Evolutionary conservation across 768 basidiomycete genomes (phyloP), one percentile per base, ranked within the genome.

Genomic region (Guyanaporus albipodus): DNA sequence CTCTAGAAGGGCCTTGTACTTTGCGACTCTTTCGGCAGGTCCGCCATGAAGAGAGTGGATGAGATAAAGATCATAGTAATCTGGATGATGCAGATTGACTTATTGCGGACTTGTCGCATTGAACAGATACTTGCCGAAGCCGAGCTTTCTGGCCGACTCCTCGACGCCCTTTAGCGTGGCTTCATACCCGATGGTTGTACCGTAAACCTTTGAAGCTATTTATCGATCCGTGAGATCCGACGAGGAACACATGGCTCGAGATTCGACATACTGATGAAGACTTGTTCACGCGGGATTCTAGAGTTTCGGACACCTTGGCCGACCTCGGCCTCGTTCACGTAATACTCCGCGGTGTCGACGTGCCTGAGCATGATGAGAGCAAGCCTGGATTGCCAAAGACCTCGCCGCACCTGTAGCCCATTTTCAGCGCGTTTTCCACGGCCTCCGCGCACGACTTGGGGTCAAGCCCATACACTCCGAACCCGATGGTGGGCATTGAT

Each of bases 51-150:
- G 70, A 28, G 71, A 66, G 49, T 78, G 77, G 26, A 77, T 66
- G 8, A 78, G 68, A 53, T 69, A 76, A 27, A 78, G 63, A 55
- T 76, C 75, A 51, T 73, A 68, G 38, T 74, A 75, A 32, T 60
- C 73, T 75, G 41, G 10, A 53, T 18, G 8, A 8, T 11, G 29
- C 23, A 27, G 22, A 34, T 52, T 23, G 8, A 14, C 38, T 34
- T 10, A 28, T 27, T 8, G n/a, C 6, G 18, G 32, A n/a, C 9
- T 24, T 15, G 10, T 22, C 24, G 12, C 15, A 26, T 21, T 17
- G 6, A 34, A 31, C 19, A 9, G 39, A 42, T 21, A 55, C 57
- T 33, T 31, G 37, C 62, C 40, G 8, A 46, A 49, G 17, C 54
- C 62, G 5, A 67, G 55, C 18, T 50, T 54, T 42, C 44, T 29